These are phyloP conservation scores for Sungouiella blattae DNA, from an alignment of 805 yeast species.

Conservation along the genomic window DNA sequence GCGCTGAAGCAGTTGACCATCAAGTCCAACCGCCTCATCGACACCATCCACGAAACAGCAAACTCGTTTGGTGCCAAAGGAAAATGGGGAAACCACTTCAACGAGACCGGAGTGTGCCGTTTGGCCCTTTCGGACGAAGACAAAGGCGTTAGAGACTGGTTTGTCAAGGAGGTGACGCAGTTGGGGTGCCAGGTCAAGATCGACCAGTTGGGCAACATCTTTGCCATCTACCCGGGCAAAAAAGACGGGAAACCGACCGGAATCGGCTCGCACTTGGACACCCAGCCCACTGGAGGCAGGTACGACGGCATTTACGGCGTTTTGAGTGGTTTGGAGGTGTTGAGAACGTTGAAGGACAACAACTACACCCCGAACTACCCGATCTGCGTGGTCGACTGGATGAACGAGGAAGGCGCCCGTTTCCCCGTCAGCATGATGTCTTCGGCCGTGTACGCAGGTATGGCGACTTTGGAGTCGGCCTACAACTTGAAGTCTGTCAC, in stretches of 20 bases:
- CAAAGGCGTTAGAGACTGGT: constrained; percentile 65
- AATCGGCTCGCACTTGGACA: constrained; percentile 71
- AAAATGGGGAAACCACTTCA: constrained; percentile 52
- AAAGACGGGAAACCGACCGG: constrained; percentile 50
- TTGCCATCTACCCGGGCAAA: constrained; percentile 60
- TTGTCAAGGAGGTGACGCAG: constrained; percentile 45
- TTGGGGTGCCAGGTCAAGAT: constrained; percentile 58
- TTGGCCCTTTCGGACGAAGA: constrained; percentile 62
- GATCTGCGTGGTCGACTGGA: constrained; percentile 64
- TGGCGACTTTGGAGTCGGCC: constrained; percentile 43
- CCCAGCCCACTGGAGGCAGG: constrained; percentile 77
- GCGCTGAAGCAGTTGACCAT: constrained; percentile 5
- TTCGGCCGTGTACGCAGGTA: constrained; percentile 65
- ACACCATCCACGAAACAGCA: constrained; percentile 62
- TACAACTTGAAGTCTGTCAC: constrained; percentile 52
- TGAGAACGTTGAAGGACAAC: constrained; percentile 62
- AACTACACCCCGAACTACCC: constrained; percentile 60
- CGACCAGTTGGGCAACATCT: constrained; percentile 68
- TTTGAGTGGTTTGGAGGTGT: constrained; percentile 60
- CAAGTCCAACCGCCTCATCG: constrained; percentile 35
- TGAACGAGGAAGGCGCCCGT: constrained; percentile 77
- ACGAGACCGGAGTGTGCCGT: constrained; percentile 68
- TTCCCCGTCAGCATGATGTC: constrained; percentile 69
- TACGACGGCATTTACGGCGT: constrained; percentile 75
- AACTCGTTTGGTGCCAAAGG: constrained; percentile 56